Evolutionary conservation across 257 asterid species (phyloP), one percentile per base, ranked within the genome.

Genomic region (Nicotiana tomentosiformis): DNA sequence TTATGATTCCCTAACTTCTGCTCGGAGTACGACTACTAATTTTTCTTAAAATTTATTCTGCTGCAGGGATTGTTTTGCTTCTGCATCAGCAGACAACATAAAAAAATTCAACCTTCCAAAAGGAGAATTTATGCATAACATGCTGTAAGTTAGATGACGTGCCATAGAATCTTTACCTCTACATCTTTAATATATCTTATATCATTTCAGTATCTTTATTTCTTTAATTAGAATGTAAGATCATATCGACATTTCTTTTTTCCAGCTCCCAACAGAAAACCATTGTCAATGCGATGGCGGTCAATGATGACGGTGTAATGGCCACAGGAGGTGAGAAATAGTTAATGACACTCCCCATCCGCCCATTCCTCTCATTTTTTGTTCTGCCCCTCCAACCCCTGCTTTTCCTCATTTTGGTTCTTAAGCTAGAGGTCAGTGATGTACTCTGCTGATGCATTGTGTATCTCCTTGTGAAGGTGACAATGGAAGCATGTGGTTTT

Each of bases 401-500:
- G 15, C 61, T 46, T 23, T 46, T 26, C n/a, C 16, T 51, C 20
- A 35, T 51, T 2, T 26, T 26, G 14, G 16, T 16, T 51, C 17
- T 76, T 51, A 76, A 76, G 64, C 80, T 51, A 16, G 62, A 14
- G 46, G 64, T 15, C 64, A 26, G 29, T 76, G 64, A 76, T 74
- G 64, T 51, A 51, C 32, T 81, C 10, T 60, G 55, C 57, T 80
- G 23, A 29, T 86, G 81, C 46, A 37, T 81, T 70, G 57, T 11
- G 12, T 82, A 81, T 84, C 2, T 80, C 80, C 53, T 57, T 30
- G 57, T 80, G 70, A 68, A 96, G 99, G 99, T 84, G 98, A 96
- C 76, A 96, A 96, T 65, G 99, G 99, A 86, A 96, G 99, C 69
- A 81, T 96, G 86, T 96, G 99, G 99, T 96, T 94, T 90, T 96